phyloP scores from a whole-genome alignment of 2,329 filamentous ascomycete genomes.

The Nigrospora oryzae region DNA sequence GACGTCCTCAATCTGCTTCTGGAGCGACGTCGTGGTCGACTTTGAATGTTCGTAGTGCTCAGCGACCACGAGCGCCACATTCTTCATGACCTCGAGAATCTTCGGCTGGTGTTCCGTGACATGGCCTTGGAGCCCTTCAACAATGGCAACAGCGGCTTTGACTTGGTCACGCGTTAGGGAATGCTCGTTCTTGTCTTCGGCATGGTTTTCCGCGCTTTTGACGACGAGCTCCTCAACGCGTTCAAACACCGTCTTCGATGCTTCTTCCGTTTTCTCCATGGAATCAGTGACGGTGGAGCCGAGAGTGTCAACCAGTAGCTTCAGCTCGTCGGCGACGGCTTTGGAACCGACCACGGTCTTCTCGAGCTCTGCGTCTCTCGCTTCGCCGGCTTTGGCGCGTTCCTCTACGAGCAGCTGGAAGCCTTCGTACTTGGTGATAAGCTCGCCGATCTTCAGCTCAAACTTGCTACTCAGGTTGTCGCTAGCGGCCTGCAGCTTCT shows the following conservation, averaged over 20 bases:
- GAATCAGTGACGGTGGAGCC: conserved; percentile 73
- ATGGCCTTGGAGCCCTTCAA: conserved; percentile 70
- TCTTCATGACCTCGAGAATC: conserved; percentile 76
- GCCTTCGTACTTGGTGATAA: conserved; percentile 84
- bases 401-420: conserved; percentile 68
- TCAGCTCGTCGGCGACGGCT: conserved; percentile 77
- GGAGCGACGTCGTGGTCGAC: conserved; percentile 45
- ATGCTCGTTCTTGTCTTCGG: conserved; percentile 70
- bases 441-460: conserved; percentile 61
- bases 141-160: conserved; percentile 61
- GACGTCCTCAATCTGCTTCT: conserved; percentile 51
- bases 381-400: conserved; percentile 64
- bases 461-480: conserved; percentile 47
- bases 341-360: conserved; percentile 69
- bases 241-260: conserved; percentile 78
- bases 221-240: conserved; percentile 71
- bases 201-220: conserved; percentile 68
- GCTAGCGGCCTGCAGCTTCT: conserved; percentile 57
- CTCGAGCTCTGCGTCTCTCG: conserved; percentile 64
- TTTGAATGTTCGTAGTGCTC: conserved; percentile 88
- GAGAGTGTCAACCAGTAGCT: conserved; percentile 76
- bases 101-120: conserved; percentile 80
- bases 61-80: conserved; percentile 73
- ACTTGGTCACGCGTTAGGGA: conserved; percentile 75
- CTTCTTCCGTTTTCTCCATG: conserved; percentile 78